phyloP scores from a whole-genome alignment of 108 stramenopile species.

The Discostella stelligeroides region DNA sequence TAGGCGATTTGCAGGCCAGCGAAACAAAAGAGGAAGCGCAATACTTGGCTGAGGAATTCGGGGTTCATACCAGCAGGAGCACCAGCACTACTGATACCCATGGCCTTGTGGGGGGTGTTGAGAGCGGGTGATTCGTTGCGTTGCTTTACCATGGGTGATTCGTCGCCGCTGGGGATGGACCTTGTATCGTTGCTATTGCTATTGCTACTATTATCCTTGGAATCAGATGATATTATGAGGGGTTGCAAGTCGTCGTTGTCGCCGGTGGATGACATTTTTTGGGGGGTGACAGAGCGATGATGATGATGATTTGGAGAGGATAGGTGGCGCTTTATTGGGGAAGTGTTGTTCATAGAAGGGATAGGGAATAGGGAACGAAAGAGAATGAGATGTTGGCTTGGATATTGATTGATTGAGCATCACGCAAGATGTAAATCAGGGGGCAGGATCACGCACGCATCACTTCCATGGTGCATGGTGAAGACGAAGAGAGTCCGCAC shows the following conservation, averaged over 20 bases:
- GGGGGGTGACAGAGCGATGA: background rate
- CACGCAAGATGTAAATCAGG: background rate
- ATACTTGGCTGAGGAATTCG: slow-evolving; percentile 24
- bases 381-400: no score
- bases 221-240: slow-evolving; percentile 22
- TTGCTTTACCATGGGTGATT: slow-evolving; percentile 4
- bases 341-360: background rate
- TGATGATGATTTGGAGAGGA: background rate
- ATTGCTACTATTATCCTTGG: no score
- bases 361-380: background rate
- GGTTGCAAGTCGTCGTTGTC: slow-evolving; percentile 7
- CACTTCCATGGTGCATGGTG: background rate
- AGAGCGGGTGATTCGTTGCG: slow-evolving; percentile 13
- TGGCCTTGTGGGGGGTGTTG: background rate
- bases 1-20: slow-evolving; percentile 78
- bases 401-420: no score
- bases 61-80: background rate
- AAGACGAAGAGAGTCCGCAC: background rate
- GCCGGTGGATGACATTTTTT: slow-evolving; percentile 8
- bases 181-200: slow-evolving; percentile 15
- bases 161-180: slow-evolving; percentile 30
- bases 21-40: slow-evolving; percentile 55
- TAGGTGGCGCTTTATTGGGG: slow-evolving; percentile 8
- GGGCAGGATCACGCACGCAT: background rate
- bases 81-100: background rate